Percentiles rank a stretch among this genome's conserved stretches.
Evolutionary conservation across 345 rosid species (phyloP).

Genomic region (Ailanthus altissimus): DNA sequence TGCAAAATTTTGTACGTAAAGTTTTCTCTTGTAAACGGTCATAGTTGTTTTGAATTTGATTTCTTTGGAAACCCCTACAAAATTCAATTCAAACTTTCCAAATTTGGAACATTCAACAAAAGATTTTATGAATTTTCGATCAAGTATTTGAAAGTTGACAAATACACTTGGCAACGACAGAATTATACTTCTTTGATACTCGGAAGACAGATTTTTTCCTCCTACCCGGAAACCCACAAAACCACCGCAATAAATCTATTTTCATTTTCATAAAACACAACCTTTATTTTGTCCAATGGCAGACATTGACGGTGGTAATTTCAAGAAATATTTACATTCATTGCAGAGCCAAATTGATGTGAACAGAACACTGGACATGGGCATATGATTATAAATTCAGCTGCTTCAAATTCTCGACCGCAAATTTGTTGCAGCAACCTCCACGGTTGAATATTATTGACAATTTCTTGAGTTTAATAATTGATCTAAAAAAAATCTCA

Average conservation of each 20-base stretch:
- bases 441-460: slow-evolving; percentile 1
- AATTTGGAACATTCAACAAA: not conserved
- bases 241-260: not conserved
- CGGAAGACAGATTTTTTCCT: not conserved
- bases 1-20: not conserved
- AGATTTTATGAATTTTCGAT: not conserved
- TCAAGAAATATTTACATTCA: not conserved
- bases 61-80: not conserved
- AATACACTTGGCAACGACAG: slow-evolving; percentile 8
- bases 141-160: slow-evolving; percentile 3
- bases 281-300: not conserved
- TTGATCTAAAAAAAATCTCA: slow-evolving; percentile 15
- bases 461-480: slow-evolving; percentile 7
- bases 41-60: not conserved
- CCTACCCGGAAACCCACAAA: not conserved
- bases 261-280: not conserved
- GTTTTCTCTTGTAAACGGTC: not conserved
- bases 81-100: not conserved
- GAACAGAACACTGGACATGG: not conserved
- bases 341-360: not conserved
- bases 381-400: not conserved
- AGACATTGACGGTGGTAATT: no score
- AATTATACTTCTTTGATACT: not conserved
- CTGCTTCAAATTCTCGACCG: slow-evolving; percentile 29
- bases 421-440: slow-evolving; percentile 16